Percentiles rank a stretch among this genome's conserved stretches.
Evolutionary conservation across 148 eudicot genomes (phyloP).

Genomic region (Silene conica): DNA sequence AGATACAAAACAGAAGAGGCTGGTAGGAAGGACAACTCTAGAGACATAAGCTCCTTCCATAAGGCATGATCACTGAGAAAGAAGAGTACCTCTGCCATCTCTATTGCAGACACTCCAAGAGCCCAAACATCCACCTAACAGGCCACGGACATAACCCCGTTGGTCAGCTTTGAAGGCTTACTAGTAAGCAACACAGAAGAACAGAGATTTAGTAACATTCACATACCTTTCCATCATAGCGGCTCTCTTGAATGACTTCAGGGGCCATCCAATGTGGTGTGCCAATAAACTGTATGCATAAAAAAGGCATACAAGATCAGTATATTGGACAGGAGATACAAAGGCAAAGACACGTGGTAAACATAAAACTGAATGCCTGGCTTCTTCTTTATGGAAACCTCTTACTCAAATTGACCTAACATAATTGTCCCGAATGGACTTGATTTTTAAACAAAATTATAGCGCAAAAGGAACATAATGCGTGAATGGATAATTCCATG

Average conservation of each 20-base stretch:
- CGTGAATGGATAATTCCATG: not conserved
- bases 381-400: not conserved
- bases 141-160: slow-evolving; percentile 4
- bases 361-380: not conserved
- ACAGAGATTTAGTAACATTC: not conserved
- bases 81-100: slow-evolving; percentile 93
- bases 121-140: slow-evolving; percentile 99
- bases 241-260: slow-evolving; percentile 99
- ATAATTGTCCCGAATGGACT: not conserved
- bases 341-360: not conserved
- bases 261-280: slow-evolving; percentile 99
- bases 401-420: not conserved
- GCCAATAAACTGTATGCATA: slow-evolving; percentile 72
- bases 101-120: slow-evolving; percentile 97
- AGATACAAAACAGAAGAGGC: not conserved
- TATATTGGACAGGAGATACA: not conserved
- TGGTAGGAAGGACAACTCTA: not conserved
- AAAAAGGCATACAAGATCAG: slow-evolving; percentile 10
- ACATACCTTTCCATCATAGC: slow-evolving; percentile 96
- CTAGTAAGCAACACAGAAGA: not conserved
- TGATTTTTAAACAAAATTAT: not conserved
- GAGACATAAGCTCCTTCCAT: slow-evolving; percentile 6
- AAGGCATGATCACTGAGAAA: not conserved
- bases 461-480: not conserved
- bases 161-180: slow-evolving; percentile 9